A percentile compares a stretch with the other conserved stretches of the same genome.
phyloP scores from a whole-genome alignment of 2,329 filamentous ascomycete species.

The Trichophaea hybrida region DNA sequence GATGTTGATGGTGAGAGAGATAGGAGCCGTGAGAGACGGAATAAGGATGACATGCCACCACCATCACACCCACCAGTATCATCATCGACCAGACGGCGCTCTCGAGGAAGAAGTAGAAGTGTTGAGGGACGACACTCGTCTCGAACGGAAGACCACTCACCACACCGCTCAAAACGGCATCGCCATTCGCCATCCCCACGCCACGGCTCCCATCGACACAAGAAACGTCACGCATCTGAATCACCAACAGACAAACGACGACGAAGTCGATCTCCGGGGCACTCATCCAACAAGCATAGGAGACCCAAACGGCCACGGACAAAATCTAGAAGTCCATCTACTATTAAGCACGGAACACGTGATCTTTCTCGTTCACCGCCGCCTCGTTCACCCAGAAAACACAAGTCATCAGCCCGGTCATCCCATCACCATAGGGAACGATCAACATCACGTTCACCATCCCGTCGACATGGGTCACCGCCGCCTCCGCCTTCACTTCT shows the following conservation, averaged over 20 bases:
- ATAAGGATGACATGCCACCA: slow-evolving; percentile 16
- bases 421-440: slow-evolving; percentile 19
- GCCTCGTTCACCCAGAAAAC: slow-evolving; percentile 17
- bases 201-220: slow-evolving; percentile 19
- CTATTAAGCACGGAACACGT: slow-evolving; percentile 18
- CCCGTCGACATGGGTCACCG: slow-evolving; percentile 13
- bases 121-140: slow-evolving; percentile 17
- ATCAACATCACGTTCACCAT: slow-evolving; percentile 17
- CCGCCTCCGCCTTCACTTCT: slow-evolving; percentile 4
- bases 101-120: slow-evolving; percentile 21
- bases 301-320: slow-evolving; percentile 20
- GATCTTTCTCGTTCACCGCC: slow-evolving; percentile 21
- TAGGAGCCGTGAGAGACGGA: slow-evolving; percentile 18
- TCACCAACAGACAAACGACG: slow-evolving; percentile 19
- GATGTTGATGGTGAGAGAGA: slow-evolving; percentile 18
- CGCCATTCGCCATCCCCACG: slow-evolving; percentile 21
- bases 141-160: slow-evolving; percentile 18
- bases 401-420: slow-evolving; percentile 16
- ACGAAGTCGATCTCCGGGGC: slow-evolving; percentile 21
- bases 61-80: slow-evolving; percentile 5
- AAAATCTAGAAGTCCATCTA: slow-evolving; percentile 18
- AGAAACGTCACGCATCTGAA: slow-evolving; percentile 18
- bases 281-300: slow-evolving; percentile 18
- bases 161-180: slow-evolving; percentile 18
- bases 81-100: slow-evolving; percentile 12